Percentiles rank a stretch among this genome's conserved stretches.
Evolutionary conservation across 1,284 basidiomycete genomes (phyloP).

Genomic region (Ustilago trichophora): DNA sequence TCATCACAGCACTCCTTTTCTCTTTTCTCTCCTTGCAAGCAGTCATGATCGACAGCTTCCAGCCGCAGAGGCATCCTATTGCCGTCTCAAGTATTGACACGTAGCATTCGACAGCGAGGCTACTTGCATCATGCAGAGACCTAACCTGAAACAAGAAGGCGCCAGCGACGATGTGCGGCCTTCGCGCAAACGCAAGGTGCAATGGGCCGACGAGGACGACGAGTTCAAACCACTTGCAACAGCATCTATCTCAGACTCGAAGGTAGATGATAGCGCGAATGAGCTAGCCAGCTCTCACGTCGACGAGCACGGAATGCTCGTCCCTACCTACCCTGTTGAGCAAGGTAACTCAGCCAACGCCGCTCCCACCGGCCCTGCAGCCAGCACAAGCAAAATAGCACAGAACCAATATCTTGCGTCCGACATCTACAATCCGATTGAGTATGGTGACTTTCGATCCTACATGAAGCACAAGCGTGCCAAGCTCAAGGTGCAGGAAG

Average conservation of each 20-base stretch:
- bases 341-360: neutral
- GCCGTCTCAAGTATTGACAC: neutral
- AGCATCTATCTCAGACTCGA: neutral
- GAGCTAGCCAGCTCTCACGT: slow-evolving; percentile 3
- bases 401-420: slow-evolving; percentile 29
- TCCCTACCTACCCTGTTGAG: neutral
- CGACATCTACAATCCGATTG: slow-evolving; percentile 75
- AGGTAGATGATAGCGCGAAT: neutral
- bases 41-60: too few species aligned
- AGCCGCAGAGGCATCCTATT: too few species aligned
- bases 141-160: slow-evolving; percentile 9
- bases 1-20: too few species aligned
- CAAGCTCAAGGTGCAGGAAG: slow-evolving; percentile 70
- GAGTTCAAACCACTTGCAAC: slow-evolving; percentile 1
- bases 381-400: neutral
- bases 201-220: slow-evolving; percentile 41
- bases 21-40: too few species aligned
- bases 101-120: neutral
- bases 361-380: neutral
- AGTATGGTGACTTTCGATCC: slow-evolving; percentile 83
- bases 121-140: slow-evolving; percentile 9
- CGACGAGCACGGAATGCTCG: slow-evolving; percentile 29
- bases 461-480: slow-evolving; percentile 90
- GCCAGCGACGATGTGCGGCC: neutral
- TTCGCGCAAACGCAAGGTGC: slow-evolving; percentile 40